phyloP scores from a whole-genome alignment of 768 basidiomycete species.

The Boletus rex-veris region DNA sequence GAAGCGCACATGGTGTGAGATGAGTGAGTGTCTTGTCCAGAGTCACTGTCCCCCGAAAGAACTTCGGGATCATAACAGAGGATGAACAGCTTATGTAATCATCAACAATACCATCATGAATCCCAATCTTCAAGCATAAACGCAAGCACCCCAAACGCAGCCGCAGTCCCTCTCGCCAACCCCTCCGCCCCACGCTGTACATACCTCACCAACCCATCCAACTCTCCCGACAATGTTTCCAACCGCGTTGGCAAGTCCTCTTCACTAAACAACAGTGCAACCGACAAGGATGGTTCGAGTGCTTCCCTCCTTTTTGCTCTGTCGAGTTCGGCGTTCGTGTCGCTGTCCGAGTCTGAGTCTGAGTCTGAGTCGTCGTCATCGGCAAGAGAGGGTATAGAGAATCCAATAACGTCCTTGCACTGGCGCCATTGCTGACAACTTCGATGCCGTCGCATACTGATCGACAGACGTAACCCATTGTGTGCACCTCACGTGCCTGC shows the following conservation, averaged over 20 bases:
- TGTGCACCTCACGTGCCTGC: background rate
- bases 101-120: conserved; percentile 11
- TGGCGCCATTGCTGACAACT: conserved; percentile 57
- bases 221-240: conserved; percentile 63
- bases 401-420: conserved; percentile 58
- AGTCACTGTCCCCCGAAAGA: background rate
- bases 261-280: conserved; percentile 39
- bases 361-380: conserved; percentile 20
- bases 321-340: no score
- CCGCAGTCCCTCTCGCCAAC: conserved; percentile 56
- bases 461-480: conserved; percentile 37
- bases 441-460: conserved; percentile 55
- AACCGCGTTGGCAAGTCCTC: conserved; percentile 49
- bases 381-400: conserved; percentile 39
- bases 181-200: conserved; percentile 66
- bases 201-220: conserved; percentile 70
- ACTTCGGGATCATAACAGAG: conserved; percentile 1
- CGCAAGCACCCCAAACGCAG: conserved; percentile 67
- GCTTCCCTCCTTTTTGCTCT: no score
- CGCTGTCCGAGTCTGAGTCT: conserved; percentile 30
- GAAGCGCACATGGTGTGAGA: background rate
- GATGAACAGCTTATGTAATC: background rate
- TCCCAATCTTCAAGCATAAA: conserved; percentile 84
- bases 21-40: background rate
- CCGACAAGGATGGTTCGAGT: no score